phyloP scores from a whole-genome alignment of 371 early-diverging fungal genomes.

The Mycotypha africana region DNA sequence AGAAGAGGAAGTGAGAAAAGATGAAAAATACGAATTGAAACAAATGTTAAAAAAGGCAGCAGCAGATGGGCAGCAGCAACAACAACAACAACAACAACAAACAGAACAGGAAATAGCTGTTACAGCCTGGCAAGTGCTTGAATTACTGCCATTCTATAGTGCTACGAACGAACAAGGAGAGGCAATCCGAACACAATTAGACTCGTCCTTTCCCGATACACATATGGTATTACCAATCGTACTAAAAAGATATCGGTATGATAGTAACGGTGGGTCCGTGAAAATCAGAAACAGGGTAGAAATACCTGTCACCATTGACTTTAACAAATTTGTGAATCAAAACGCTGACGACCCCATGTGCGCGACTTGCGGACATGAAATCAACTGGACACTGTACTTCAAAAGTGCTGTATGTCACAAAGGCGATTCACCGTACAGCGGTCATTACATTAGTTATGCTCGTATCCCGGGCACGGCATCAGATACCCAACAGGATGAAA shows the following conservation, averaged over 20 bases:
- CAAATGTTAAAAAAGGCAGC: neutral
- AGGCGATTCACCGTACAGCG: constrained; percentile 37
- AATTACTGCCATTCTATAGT: constrained; percentile 51
- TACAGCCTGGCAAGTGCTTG: constrained; percentile 55
- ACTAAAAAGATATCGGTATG: constrained; percentile 42
- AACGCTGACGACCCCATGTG: constrained; percentile 24
- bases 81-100: neutral
- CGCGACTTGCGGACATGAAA: constrained; percentile 14
- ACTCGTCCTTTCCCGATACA: constrained; percentile 42
- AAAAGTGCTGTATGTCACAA: constrained; percentile 54
- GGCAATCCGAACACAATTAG: constrained; percentile 31
- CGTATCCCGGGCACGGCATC: too few relatives aligned
- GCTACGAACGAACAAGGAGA: constrained; percentile 48
- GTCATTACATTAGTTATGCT: constrained; percentile 53
- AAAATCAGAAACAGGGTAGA: constrained; percentile 37
- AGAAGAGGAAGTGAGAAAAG: neutral
- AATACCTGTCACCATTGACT: constrained; percentile 44
- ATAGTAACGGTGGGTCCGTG: constrained; percentile 23
- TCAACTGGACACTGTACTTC: constrained; percentile 46
- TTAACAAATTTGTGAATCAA: constrained; percentile 44
- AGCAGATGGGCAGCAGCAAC: neutral
- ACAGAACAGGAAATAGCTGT: constrained; percentile 20
- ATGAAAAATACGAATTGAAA: constrained; percentile 4
- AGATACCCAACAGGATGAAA: too few relatives aligned
- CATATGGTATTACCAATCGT: constrained; percentile 49